These are phyloP conservation scores for Neurospora sp. DNA, from an alignment of 495 filamentous ascomycete genomes.

Conservation along the genomic window DNA sequence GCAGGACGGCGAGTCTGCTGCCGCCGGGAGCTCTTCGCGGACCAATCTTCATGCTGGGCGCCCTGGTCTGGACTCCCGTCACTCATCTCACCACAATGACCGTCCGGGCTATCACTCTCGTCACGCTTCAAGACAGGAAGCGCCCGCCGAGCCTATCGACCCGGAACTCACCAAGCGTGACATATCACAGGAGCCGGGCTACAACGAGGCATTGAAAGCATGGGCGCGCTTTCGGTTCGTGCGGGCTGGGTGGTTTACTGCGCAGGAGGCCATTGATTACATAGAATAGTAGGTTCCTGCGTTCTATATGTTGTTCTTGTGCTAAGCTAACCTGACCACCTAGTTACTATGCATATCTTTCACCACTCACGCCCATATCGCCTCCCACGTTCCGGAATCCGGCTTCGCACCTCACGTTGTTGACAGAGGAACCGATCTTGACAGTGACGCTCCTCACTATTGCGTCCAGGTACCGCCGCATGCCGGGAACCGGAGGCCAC, in stretches of 20 bases:
- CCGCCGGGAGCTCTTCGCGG: constrained; percentile 7
- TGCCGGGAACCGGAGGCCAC: constrained; percentile 68
- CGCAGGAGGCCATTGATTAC: constrained; percentile 83
- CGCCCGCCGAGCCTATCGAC: constrained; percentile 21
- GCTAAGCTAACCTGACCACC: constrained; percentile 5
- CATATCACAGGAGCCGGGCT: constrained; percentile 35
- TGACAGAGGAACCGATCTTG: constrained; percentile 85
- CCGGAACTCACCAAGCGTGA: constrained; percentile 26
- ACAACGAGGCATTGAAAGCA: constrained; percentile 62
- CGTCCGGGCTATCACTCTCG: constrained; percentile 9
- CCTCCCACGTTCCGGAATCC: constrained; percentile 73
- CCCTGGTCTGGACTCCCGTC: constrained; percentile 11
- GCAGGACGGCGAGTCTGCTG: constrained; percentile 11
- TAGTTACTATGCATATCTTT: constrained; percentile 82
- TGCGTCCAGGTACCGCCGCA: constrained; percentile 71
- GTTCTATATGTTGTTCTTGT: background rate
- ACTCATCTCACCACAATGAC: constrained; percentile 11
- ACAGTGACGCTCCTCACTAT: constrained; percentile 85
- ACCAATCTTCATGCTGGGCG: constrained; percentile 8
- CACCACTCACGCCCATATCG: constrained; percentile 84
- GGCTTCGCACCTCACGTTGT: constrained; percentile 60
- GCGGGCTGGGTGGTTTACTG: constrained; percentile 90
- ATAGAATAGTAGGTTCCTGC: constrained; percentile 64
- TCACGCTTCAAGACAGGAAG: constrained; percentile 14
- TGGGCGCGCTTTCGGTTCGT: constrained; percentile 92